phyloP scores from a whole-genome alignment of 208 protist genomes.

The Leishmania lainsoni region DNA sequence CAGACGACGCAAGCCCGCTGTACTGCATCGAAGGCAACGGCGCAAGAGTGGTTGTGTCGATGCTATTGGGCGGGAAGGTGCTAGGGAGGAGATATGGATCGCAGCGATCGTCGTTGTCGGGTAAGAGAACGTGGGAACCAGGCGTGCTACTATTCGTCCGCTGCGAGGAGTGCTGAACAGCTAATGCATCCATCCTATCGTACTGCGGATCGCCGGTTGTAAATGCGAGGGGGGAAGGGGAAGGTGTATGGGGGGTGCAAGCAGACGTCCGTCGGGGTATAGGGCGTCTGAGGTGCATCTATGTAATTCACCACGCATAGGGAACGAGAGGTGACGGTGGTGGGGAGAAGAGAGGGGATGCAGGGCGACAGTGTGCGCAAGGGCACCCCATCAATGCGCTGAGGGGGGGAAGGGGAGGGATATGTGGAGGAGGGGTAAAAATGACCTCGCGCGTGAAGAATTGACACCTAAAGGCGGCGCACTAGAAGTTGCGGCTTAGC shows the following conservation, averaged over 20 bases:
- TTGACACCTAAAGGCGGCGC: not conserved
- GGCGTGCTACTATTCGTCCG: not conserved
- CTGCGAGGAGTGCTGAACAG: not conserved
- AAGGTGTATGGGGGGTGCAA: not conserved
- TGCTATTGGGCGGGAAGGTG: not conserved
- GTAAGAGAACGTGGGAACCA: not conserved
- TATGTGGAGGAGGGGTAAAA: not conserved
- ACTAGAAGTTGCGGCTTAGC: too few species aligned
- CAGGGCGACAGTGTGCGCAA: not conserved
- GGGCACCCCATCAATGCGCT: not conserved
- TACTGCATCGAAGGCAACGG: slow-evolving; percentile 19
- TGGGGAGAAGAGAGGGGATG: not conserved
- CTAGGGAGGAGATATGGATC: not conserved
- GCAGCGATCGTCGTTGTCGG: not conserved
- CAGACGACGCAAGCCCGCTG: not conserved
- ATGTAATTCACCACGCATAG: not conserved
- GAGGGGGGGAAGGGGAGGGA: not conserved
- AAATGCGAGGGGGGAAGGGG: too few species aligned
- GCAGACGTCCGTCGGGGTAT: not conserved
- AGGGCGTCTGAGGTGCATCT: not conserved
- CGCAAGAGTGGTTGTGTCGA: not conserved
- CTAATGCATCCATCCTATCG: not conserved
- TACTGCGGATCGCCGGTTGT: not conserved
- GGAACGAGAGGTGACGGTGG: not conserved
- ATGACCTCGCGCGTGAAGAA: not conserved